Base-by-base conservation (phyloP, 73 alveolate genomes). In the Paramecium octaurelia region DNA sequence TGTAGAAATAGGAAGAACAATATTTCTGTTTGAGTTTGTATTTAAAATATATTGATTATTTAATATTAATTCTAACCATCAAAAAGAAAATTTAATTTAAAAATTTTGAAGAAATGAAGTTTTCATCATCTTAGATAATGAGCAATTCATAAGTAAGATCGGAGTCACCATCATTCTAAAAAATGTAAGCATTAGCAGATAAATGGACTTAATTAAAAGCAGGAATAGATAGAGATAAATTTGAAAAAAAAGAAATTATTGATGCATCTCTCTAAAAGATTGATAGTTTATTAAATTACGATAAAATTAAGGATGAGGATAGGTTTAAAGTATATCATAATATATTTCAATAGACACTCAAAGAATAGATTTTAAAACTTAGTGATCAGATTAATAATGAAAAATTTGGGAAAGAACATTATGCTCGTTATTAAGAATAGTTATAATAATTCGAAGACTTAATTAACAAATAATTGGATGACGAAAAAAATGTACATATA, bases 301-400 rank as follows among this genome's bases (percentile, higher is more conserved):
- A 80, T 80, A 80, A 80, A 80, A 42, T 40, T 23, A 80, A 48
- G 57, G 91, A 80, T 80, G 91, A 80, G 16, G 91, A 80, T 38
- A 80, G 27, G 34, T 80, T 80, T 48, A 43, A 43, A 48, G 88
- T 75, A 75, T 23, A 34, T 3, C 11, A 4, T 12, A 75, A 4
- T 4, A 14, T 6, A 38, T 16, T 11, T 29, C 60, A 75, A 2
- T 75, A 75, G 88, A 16, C 5, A 18, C 36, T 48, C 34, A 80
- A 80, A 35, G 91, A 80, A 21, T 29, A 27, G 8, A 43, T 80
- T 44, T 23, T 46, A 24, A 80, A 80, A 48, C 57, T 80, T 0
- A 40, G 57, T 9, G 91, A 80, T 6, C 29, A 80, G 24, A 46
- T 80, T 4, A 48, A 44, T 80, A 24, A 42, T 80, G 91, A 80